phyloP scores from a whole-genome alignment of 805 yeast species.

The Nadsonia fulvescens region DNA sequence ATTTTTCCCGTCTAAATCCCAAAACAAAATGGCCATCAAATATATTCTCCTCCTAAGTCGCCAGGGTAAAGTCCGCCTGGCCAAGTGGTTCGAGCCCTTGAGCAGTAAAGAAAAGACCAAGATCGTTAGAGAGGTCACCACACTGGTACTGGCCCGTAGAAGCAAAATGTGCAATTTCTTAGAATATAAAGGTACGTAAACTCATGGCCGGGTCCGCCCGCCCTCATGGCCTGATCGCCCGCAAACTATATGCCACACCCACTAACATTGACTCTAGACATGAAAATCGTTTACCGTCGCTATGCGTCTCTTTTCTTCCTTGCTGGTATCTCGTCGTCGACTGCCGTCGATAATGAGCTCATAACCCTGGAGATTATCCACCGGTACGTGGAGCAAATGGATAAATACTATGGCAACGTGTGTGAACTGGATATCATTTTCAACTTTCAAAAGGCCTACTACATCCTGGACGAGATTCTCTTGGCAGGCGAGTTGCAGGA shows the following conservation, averaged over 20 bases:
- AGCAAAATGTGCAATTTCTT: constrained; percentile 91
- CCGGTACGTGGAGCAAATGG: constrained; percentile 93
- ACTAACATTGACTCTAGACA: constrained; percentile 26
- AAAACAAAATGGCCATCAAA: constrained; percentile 49
- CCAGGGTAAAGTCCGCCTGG: constrained; percentile 85
- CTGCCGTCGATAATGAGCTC: constrained; percentile 87
- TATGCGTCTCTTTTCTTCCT: constrained; percentile 88
- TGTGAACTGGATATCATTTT: constrained; percentile 93
- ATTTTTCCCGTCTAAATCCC: too few species aligned
- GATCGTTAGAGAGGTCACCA: constrained; percentile 70
- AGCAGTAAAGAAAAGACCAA: constrained; percentile 75
- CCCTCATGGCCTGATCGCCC: too few species aligned
- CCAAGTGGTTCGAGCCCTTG: constrained; percentile 82
- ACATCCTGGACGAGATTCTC: constrained; percentile 74
- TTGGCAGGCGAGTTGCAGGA: constrained; percentile 82
- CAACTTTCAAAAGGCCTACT: constrained; percentile 87
- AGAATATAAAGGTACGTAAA: constrained; percentile 44
- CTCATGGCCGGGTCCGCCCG: too few species aligned
- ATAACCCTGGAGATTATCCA: constrained; percentile 74
- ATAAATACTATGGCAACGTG: constrained; percentile 84
- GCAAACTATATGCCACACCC: too few species aligned
- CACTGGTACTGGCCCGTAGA: constrained; percentile 66
- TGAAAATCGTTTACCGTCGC: constrained; percentile 75
- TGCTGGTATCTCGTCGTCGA: constrained; percentile 61
- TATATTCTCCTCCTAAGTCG: constrained; percentile 71